phyloP scores from a whole-genome alignment of 2,329 filamentous ascomycete species.

The Talaromyces amestolkiae region DNA sequence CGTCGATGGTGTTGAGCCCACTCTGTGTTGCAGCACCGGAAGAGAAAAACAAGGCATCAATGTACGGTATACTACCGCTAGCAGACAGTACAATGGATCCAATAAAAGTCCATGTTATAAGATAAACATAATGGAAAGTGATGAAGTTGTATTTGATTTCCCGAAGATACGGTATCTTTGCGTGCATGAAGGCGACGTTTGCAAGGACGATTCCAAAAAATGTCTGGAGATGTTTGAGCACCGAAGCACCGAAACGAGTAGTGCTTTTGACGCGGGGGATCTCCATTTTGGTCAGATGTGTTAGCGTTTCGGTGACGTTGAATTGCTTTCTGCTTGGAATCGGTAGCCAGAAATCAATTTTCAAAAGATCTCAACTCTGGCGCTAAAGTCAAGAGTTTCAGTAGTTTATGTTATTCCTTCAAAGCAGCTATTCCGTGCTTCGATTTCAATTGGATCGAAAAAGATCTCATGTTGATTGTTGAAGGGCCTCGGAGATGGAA shows the following conservation, averaged over 20 bases:
- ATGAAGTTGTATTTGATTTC: constrained; percentile 45
- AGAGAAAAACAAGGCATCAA: constrained; percentile 87
- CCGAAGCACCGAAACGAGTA: neutral
- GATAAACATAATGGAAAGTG: constrained; percentile 64
- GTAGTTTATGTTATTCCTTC: constrained; percentile 15
- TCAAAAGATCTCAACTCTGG: neutral
- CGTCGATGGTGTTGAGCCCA: constrained; percentile 74
- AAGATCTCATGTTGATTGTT: constrained; percentile 19
- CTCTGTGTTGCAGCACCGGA: constrained; percentile 85
- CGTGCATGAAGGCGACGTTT: constrained; percentile 6
- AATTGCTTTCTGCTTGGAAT: neutral
- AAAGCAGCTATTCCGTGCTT: constrained; percentile 16
- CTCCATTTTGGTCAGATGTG: neutral
- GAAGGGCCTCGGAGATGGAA: neutral
- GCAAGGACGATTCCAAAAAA: neutral
- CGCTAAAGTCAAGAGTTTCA: neutral
- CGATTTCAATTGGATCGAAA: constrained; percentile 2
- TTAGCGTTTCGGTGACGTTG: neutral
- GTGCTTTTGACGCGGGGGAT: neutral
- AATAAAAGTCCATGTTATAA: constrained; percentile 69
- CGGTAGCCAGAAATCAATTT: neutral
- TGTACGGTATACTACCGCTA: constrained; percentile 65
- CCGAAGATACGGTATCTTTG: constrained; percentile 16
- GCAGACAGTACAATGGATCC: constrained; percentile 76
- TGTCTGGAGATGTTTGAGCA: constrained; percentile 3